Percentiles rank a stretch among this genome's conserved stretches.
phyloP scores from a whole-genome alignment of 495 filamentous ascomycete genomes.

The Hypoxylon subgilvum region DNA sequence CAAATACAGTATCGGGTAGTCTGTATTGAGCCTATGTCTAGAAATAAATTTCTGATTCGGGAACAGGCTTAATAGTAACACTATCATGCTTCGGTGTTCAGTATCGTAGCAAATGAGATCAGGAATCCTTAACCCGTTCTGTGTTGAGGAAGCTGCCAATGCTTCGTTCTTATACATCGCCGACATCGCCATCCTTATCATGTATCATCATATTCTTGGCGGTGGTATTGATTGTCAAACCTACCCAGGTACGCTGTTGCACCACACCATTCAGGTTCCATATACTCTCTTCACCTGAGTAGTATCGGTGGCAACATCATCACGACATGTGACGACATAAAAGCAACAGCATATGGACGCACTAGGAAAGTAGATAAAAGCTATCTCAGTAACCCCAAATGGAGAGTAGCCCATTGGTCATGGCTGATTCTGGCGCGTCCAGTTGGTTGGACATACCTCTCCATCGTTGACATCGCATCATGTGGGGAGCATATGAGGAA shows the following conservation, averaged over 20 bases:
- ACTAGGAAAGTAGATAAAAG: conserved; percentile 10
- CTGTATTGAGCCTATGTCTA: too few species aligned
- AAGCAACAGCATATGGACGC: conserved; percentile 8
- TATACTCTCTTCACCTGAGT: conserved; percentile 1
- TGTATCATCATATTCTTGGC: conserved; percentile 21
- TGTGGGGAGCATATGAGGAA: conserved; percentile 27
- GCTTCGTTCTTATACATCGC: conserved; percentile 13
- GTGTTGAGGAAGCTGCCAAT: background rate
- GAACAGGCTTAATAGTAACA: too few species aligned
- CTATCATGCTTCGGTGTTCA: too few species aligned
- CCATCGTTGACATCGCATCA: conserved; percentile 30
- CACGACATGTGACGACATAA: conserved; percentile 23
- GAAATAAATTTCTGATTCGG: too few species aligned
- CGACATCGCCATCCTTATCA: background rate
- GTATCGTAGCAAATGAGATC: too few species aligned
- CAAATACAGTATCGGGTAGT: conserved; percentile 12
- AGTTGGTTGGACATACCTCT: conserved; percentile 24
- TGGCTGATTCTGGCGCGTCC: conserved; percentile 23
- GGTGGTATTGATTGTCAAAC: conserved; percentile 14
- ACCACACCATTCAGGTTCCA: background rate
- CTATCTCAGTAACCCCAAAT: conserved; percentile 17
- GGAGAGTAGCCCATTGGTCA: conserved; percentile 16
- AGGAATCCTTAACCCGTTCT: background rate
- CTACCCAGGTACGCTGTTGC: background rate
- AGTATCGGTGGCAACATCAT: conserved; percentile 17